Conservation (phyloP, 176 grass and related monocot species). For the Pontederia crassipes region DNA sequence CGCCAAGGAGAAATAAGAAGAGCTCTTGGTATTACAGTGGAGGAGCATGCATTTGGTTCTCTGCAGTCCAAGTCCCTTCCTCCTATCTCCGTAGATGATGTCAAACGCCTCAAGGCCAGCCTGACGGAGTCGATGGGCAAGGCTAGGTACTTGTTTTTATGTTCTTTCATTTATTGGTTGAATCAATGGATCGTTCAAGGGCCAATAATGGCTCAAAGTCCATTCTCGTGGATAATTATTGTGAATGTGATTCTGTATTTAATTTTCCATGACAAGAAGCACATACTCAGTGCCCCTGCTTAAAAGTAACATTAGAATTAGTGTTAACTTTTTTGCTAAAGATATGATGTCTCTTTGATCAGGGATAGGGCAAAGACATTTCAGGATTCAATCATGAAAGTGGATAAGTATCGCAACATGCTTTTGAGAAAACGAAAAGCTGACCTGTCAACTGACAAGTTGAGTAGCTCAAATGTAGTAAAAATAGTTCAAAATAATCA, state of each 20-base stretch:
- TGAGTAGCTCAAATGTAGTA: conserved; percentile 22
- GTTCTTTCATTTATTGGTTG: background rate
- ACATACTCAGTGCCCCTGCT: background rate
- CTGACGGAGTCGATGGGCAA: conserved; percentile 32
- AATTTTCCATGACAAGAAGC: background rate
- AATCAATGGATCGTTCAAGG: background rate
- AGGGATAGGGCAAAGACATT: conserved; percentile 51
- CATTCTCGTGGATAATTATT: too few relatives aligned
- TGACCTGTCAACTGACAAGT: conserved; percentile 28
- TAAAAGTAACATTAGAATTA: background rate
- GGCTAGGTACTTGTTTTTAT: conserved; percentile 29
- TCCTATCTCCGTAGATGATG: conserved; percentile 28
- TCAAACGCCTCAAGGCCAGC: conserved; percentile 50
- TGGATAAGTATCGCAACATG: conserved; percentile 57
- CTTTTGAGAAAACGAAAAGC: conserved; percentile 47
- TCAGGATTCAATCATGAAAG: conserved; percentile 47
- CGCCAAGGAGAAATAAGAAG: conserved; percentile 43
- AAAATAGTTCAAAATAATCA: conserved; percentile 37
- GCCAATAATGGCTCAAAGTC: background rate
- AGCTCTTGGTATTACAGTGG: conserved; percentile 35
- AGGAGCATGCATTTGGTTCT: conserved; percentile 39
- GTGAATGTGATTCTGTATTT: background rate
- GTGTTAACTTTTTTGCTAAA: conserved; percentile 1
- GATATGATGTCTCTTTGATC: conserved; percentile 15
- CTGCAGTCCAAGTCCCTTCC: conserved; percentile 35